Evolutionary conservation across 441 rosid species (phyloP).

Genomic region (Croton laevigatus): DNA sequence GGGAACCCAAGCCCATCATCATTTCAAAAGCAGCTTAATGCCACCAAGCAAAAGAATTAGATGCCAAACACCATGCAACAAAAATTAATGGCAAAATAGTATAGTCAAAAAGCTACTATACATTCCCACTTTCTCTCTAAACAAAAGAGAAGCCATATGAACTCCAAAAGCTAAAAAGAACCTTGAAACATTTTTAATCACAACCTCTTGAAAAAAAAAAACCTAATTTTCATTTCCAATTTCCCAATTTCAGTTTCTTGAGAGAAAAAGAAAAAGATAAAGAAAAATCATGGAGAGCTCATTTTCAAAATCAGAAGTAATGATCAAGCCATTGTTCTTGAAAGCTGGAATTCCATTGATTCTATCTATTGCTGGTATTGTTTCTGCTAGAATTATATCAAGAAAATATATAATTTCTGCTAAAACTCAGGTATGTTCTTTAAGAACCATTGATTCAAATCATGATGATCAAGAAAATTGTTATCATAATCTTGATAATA

Average conservation of each 20-base stretch:
- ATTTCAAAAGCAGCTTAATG: not conserved
- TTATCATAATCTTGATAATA: not conserved
- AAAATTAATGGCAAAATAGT: conserved; percentile 20
- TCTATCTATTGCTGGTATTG: conserved; percentile 58
- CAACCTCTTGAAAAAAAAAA: not conserved
- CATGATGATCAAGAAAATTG: conserved; percentile 18
- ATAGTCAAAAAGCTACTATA: conserved; percentile 41
- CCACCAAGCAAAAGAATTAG: conserved; percentile 25
- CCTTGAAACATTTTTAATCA: conserved; percentile 23
- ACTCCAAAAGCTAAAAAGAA: conserved; percentile 41
- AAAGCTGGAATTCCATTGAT: conserved; percentile 63
- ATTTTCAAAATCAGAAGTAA: conserved; percentile 33
- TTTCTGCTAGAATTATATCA: conserved; percentile 42
- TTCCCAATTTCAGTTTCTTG: not conserved
- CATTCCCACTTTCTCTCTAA: conserved; percentile 29
- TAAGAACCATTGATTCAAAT: conserved; percentile 17
- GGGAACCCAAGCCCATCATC: conserved; percentile 6
- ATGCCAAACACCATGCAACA: conserved; percentile 26
- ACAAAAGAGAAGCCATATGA: conserved; percentile 27
- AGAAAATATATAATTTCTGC: conserved; percentile 25
- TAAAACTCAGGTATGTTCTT: conserved; percentile 21
- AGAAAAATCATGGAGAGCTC: conserved; percentile 30
- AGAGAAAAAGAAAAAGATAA: not conserved
- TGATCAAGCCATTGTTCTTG: conserved; percentile 51
- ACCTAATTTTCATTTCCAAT: not conserved